Base-by-base conservation (phyloP, 2,329 filamentous ascomycete species). In the Orbilia ellipsospora region DNA sequence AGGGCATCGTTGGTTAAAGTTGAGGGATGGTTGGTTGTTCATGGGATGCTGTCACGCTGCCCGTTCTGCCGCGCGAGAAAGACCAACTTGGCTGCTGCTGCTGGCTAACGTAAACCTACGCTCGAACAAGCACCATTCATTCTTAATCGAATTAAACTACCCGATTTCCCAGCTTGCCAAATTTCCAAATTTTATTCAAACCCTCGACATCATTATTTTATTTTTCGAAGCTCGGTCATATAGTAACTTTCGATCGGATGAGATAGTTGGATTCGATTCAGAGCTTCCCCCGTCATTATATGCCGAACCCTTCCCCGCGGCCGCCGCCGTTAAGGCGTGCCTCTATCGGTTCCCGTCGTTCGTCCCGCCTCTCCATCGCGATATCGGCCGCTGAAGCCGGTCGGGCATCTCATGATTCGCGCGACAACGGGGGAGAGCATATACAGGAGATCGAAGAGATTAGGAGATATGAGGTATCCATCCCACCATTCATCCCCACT, bases 391-490 rank as follows among this genome's bases (percentile, higher is more conserved):
- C 93, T 82, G 87, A 90, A 73, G 83, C 85, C 73, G 83, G 83
- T 16, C 84, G 84, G 74, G 84, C 85, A 57, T 63, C 72, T 44
- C 72, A 64, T 83, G 85, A 10, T 85, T 82, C 40, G 82, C 85
- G 28, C 88, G 55, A 65, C 15, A 57, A 69, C 15, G 15, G 64
- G 23, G 52, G 86, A 66, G 88, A 92, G 80, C 88, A 90, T 78
- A 91, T 93, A 76, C 94, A 98, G 81, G 95, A 99, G 84, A 97
- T 99, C 81, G 94, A 92, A 26, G 91, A 97, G 85, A 98, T 99
- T 82, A 97, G 97, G 84, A 88, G 94, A 84, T 99, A 99, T 84
- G 95, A 97, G 84, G 88, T 90, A 82, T 7, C 8, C 31, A 10
- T 36, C 31, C 31, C 31, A 36, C 31, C 31, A 36, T 36, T 4